phyloP scores from a whole-genome alignment of 495 filamentous ascomycete genomes.

The Hypomontagnella submonticulosa region DNA sequence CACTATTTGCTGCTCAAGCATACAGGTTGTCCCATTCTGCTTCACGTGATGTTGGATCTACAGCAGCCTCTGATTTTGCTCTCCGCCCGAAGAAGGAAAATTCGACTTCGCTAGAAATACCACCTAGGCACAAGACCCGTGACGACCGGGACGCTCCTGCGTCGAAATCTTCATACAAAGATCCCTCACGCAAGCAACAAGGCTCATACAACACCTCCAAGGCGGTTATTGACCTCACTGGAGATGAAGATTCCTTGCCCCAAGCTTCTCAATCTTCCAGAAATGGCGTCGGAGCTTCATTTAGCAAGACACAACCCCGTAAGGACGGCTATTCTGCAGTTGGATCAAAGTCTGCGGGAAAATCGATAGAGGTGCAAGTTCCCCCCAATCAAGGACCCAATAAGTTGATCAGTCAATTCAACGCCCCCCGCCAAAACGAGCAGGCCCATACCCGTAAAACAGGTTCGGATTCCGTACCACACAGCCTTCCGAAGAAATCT shows the following conservation, averaged over 20 bases:
- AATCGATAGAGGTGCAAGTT: constrained; percentile 22
- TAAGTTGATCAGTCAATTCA: background rate
- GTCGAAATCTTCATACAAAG: constrained; percentile 12
- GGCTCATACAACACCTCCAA: background rate
- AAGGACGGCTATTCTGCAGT: background rate
- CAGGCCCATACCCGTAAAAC: constrained; percentile 3
- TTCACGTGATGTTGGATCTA: constrained; percentile 24
- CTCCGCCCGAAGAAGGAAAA: constrained; percentile 42
- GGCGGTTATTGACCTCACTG: constrained; percentile 39
- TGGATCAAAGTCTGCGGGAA: background rate
- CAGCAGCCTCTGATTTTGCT: constrained; percentile 42
- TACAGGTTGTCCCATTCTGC: constrained; percentile 13
- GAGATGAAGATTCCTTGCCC: constrained; percentile 30
- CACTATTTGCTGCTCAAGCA: no score
- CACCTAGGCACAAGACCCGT: constrained; percentile 15
- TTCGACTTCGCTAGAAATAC: constrained; percentile 18
- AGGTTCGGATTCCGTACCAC: background rate
- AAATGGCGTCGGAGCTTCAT: background rate
- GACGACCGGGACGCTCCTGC: constrained; percentile 2
- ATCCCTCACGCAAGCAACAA: constrained; percentile 13
- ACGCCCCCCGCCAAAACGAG: background rate
- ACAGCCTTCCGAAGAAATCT: background rate
- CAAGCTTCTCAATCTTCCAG: constrained; percentile 1
- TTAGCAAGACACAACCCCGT: background rate
- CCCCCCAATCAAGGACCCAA: background rate